Base-by-base conservation (phyloP, 2,329 filamentous ascomycete species). In the Nigrospora osmanthi region DNA sequence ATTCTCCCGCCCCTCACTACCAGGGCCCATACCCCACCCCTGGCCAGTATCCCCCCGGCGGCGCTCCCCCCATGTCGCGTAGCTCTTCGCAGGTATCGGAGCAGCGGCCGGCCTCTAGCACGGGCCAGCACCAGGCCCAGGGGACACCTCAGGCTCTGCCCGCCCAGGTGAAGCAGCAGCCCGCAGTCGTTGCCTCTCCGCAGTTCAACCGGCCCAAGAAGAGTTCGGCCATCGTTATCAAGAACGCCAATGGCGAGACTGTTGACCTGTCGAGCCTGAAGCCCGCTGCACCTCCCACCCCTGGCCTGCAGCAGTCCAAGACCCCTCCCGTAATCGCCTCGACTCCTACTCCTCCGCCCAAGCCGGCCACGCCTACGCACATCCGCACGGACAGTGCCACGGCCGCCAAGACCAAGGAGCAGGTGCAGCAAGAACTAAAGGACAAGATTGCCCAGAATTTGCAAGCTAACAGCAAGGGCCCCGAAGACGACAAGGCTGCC, bases 401-500 rank as follows among this genome's bases (percentile, higher is more conserved):
- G 16, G 73, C 73, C 19, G 71, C 70, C 36, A 93, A 93, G 75
- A 85, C 85, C 2, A 78, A 80, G 33, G 85, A 91, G 61, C 86
- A 95, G 67, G 88, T 88, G 51, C 83, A 84, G 47, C 80, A 87
- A 52, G 89, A 95, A 66, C 86, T 90, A 58, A 85, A 85, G 64
- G 81, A 86, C 61, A 84, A 88, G 61, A 83, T 95, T 59, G 77
- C 75, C 48, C 49, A 49, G 11, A 49, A 37, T 15, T 17, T n/a
- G n/a, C 35, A 54, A 42, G 49, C 42, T 16, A 47, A 51, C 9
- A 51, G 56, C 14, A 54, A 57, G 35, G 57, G 58, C 35, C 54
- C 61, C 13, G 39, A 42, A 14, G 33, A 43, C 13, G 40, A 38
- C 23, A 40, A 45, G 37, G 41, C 32, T 12, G 43, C 52, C 30